Base-by-base conservation (phyloP, 2,329 filamentous ascomycete species). In the Colletotrichum sansevieriae region DNA sequence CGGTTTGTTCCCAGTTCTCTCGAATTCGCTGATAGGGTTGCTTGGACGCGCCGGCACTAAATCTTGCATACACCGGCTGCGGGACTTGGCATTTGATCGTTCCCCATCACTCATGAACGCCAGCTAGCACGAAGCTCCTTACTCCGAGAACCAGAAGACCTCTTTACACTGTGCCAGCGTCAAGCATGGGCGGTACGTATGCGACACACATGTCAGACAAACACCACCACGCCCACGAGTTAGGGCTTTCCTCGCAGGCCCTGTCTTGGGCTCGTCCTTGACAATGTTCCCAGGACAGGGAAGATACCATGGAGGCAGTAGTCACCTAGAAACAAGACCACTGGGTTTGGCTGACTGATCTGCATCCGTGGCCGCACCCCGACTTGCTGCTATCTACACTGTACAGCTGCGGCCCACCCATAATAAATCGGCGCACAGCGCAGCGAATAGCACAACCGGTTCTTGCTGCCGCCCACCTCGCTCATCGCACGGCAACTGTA, bases 131-230 rank as follows among this genome's bases (percentile, higher is more conserved):
- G 25, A 29, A 29, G 25, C 22, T 22, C 25, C 25, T n/a, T 43
- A 13, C 18, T 20, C 12, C 55, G 41, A 37, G 11, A 22, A 41
- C 18, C 13, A 15, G 52, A 37, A 52, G 22, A 33, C 25, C 10
- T 29, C 20, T 22, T 39, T n/a, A 56, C 15, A 51, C 18, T 35
- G 13, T 25, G 25, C 8, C 29, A 29, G 8, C 8, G 29, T 9
- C 29, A 29, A 7, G 29, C 29, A 29, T 29, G 25, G 25, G 25
- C 25, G 25, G 29, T 2, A n/a, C n/a, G n/a, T n/a, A 29, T 29
- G 29, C 29, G 29, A 29, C 29, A 56, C 66, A 69, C 62, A 69
- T 61, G 66, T 51, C 63, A 66, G 15, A 52, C 41, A 39, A 66
- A 66, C 35, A 61, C 41, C 49, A 51, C 37, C 35, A 56, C 25